phyloP scores from a whole-genome alignment of 495 filamentous ascomycete genomes.

The Pseudotulostoma volvatum region DNA sequence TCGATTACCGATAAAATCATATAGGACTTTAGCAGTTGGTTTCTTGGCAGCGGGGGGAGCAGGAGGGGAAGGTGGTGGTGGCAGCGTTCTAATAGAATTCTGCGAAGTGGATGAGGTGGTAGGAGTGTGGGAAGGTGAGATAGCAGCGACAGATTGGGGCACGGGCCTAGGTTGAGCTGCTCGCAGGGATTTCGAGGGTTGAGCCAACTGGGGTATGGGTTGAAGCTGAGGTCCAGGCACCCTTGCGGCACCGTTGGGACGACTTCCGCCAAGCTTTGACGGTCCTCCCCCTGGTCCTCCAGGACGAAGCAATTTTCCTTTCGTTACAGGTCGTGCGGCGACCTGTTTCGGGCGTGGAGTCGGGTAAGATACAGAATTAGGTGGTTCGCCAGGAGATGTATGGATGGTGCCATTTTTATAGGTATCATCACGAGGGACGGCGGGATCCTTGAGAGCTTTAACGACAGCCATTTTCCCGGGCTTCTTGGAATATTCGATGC shows the following conservation, averaged over 20 bases:
- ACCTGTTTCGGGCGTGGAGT: conserved; percentile 75
- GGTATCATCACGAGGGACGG: conserved; percentile 49
- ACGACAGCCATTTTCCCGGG: conserved; percentile 77
- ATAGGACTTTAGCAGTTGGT: conserved; percentile 67
- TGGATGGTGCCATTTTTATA: conserved; percentile 93
- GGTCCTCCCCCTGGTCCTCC: conserved; percentile 74
- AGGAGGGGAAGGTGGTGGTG: conserved; percentile 55
- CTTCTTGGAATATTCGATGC: conserved; percentile 95
- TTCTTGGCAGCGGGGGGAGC: conserved; percentile 49
- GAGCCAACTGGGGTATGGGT: conserved; percentile 20
- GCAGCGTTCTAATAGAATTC: conserved; percentile 39
- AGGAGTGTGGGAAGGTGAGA: conserved; percentile 32
- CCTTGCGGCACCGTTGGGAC: conserved; percentile 16
- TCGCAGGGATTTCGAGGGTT: conserved; percentile 29
- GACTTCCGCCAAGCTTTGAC: conserved; percentile 36
- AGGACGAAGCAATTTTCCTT: conserved; percentile 73
- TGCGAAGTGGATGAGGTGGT: conserved; percentile 29
- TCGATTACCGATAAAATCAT: conserved; percentile 69
- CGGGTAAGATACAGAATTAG: conserved; percentile 66
- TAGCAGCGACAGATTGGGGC: conserved; percentile 30
- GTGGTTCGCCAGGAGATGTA: conserved; percentile 66
- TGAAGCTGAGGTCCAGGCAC: conserved; percentile 25
- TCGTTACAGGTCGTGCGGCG: conserved; percentile 73
- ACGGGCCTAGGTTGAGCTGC: conserved; percentile 29
- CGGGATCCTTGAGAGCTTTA: conserved; percentile 78